Percentiles rank a stretch among this genome's conserved stretches.
Conservation (phyloP, 495 filamentous ascomycete genomes). For the Choiromyces venosus region DNA sequence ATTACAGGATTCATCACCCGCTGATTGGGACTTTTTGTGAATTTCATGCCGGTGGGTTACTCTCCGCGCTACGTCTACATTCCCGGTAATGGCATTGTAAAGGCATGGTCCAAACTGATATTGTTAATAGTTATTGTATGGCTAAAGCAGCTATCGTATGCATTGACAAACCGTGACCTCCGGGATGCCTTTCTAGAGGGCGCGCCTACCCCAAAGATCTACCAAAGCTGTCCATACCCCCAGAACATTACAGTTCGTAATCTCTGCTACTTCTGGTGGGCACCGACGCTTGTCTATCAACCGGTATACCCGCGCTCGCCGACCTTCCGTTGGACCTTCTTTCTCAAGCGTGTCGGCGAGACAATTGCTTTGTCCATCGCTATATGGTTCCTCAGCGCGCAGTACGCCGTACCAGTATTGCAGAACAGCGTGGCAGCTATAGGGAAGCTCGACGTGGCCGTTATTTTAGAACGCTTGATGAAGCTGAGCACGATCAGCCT, state of each 20-base stretch:
- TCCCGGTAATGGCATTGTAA: not conserved
- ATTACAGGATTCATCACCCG: conserved; percentile 84
- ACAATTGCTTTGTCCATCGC: conserved; percentile 67
- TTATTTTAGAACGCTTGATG: conserved; percentile 82
- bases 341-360: conserved; percentile 74
- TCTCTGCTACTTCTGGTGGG: conserved; percentile 92
- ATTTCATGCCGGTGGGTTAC: conserved; percentile 59
- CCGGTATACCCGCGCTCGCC: conserved; percentile 83
- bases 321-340: conserved; percentile 76
- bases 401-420: conserved; percentile 86
- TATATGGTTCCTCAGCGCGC: conserved; percentile 87
- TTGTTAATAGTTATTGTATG: conserved; percentile 67
- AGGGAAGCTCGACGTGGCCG: conserved; percentile 67
- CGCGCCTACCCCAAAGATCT: conserved; percentile 68
- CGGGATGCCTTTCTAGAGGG: conserved; percentile 79
- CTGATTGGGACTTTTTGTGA: conserved; percentile 87
- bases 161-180: conserved; percentile 92
- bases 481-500: conserved; percentile 91
- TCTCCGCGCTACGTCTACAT: not conserved
- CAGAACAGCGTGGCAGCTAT: conserved; percentile 84
- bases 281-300: conserved; percentile 93
- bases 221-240: conserved; percentile 79
- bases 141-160: conserved; percentile 92
- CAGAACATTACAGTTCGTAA: conserved; percentile 81
- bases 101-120: not conserved